These are phyloP conservation scores for Bisporella sp. DNA, from an alignment of 2,329 filamentous ascomycete species.

Conservation along the genomic window DNA sequence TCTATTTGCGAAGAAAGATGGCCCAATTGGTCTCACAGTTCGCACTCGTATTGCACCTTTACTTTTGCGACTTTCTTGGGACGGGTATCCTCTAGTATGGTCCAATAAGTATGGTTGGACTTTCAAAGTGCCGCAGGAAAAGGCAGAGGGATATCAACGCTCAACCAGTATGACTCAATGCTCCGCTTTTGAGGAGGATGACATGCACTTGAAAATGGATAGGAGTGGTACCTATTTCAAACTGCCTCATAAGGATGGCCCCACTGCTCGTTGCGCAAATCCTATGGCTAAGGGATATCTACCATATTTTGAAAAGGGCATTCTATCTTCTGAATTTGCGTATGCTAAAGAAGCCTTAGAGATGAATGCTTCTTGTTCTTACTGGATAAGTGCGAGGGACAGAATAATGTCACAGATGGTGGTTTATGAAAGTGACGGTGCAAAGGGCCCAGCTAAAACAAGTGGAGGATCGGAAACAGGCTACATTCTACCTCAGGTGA, in stretches of 20 bases:
- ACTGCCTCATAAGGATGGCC: slow-evolving; percentile 92
- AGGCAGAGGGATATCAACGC: slow-evolving; percentile 56
- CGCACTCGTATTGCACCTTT: slow-evolving; percentile 83
- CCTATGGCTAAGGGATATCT: slow-evolving; percentile 90
- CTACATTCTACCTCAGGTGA: slow-evolving; percentile 89
- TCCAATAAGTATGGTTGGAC: slow-evolving; percentile 92
- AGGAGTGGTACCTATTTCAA: slow-evolving; percentile 70
- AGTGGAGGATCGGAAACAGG: slow-evolving; percentile 39
- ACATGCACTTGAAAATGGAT: slow-evolving; percentile 60
- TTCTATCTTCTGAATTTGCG: slow-evolving; percentile 75
- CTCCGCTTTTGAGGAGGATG: slow-evolving; percentile 70
- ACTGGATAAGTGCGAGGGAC: slow-evolving; percentile 95
- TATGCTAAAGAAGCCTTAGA: slow-evolving; percentile 93
- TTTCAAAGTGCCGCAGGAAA: slow-evolving; percentile 63
- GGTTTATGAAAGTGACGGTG: slow-evolving; percentile 67
- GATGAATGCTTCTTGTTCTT: slow-evolving; percentile 98
- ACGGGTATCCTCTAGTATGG: slow-evolving; percentile 85
- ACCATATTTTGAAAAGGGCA: slow-evolving; percentile 84
- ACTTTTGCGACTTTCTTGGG: slow-evolving; percentile 79
- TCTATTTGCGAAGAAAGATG: slow-evolving; percentile 63
- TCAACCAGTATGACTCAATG: slow-evolving; percentile 67
- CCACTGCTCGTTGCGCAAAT: slow-evolving; percentile 72
- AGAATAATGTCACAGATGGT: slow-evolving; percentile 94
- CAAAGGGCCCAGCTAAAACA: slow-evolving; percentile 15
- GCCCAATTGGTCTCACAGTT: slow-evolving; percentile 71